phyloP scores from a whole-genome alignment of 768 basidiomycete genomes.

The Serendipita sp. region DNA sequence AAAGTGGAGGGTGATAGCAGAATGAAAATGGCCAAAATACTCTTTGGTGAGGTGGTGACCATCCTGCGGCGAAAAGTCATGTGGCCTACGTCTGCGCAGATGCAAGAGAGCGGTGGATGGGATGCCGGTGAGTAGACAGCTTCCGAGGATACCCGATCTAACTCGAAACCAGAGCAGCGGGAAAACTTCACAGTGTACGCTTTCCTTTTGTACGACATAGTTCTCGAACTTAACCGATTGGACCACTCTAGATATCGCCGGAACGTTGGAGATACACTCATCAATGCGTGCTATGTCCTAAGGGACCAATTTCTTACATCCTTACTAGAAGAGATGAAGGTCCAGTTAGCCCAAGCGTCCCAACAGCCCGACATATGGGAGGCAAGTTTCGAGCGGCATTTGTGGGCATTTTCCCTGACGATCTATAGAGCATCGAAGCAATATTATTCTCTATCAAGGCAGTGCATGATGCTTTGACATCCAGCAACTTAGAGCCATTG shows the following conservation, averaged over 20 bases:
- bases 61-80: constrained; percentile 56
- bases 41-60: constrained; percentile 64
- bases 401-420: constrained; percentile 3
- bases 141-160: constrained; percentile 9
- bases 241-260: constrained; percentile 46
- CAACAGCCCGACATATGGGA: constrained; percentile 51
- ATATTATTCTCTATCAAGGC: constrained; percentile 74
- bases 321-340: constrained; percentile 45
- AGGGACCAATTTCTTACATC: constrained; percentile 67
- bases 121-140: constrained; percentile 39
- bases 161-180: constrained; percentile 38
- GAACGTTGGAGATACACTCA: constrained; percentile 74
- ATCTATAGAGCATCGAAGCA: constrained; percentile 61
- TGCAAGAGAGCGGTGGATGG: constrained; percentile 32
- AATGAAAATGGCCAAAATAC: constrained; percentile 36
- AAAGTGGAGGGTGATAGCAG: background rate
- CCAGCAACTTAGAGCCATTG: background rate
- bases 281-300: constrained; percentile 84
- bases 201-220: background rate
- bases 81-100: constrained; percentile 35
- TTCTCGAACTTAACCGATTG: background rate
- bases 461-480: constrained; percentile 65
- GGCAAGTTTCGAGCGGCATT: constrained; percentile 27
- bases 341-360: constrained; percentile 31
- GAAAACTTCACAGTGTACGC: constrained; percentile 68